phyloP scores from a whole-genome alignment of 1,284 basidiomycete genomes.

The Xerocomus amazonicus region DNA sequence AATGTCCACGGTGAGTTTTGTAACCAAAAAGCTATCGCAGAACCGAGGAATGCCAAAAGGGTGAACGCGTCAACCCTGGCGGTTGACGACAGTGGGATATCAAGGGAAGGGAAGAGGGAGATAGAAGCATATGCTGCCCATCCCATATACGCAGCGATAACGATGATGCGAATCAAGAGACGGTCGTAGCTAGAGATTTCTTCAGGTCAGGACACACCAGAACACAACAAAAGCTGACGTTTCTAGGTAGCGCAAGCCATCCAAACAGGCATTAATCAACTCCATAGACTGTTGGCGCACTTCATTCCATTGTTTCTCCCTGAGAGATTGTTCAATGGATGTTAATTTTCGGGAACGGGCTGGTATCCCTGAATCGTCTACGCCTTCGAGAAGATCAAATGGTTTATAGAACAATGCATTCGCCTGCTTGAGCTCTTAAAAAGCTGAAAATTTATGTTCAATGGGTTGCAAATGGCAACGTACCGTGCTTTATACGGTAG shows the following conservation, averaged over 20 bases:
- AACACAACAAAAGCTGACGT: constrained; percentile 42
- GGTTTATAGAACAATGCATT: constrained; percentile 63
- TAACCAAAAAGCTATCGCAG: constrained; percentile 53
- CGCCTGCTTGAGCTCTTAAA: constrained; percentile 55
- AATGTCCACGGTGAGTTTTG: constrained; percentile 73
- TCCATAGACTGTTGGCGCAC: constrained; percentile 50
- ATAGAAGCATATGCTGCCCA: constrained; percentile 69
- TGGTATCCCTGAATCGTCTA: constrained; percentile 25
- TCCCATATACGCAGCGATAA: constrained; percentile 72
- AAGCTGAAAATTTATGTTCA: constrained; percentile 7
- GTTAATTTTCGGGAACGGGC: constrained; percentile 30
- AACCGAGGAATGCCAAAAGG: constrained; percentile 35
- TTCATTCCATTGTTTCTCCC: constrained; percentile 41
- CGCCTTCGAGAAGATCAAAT: constrained; percentile 42
- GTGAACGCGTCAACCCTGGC: constrained; percentile 23
- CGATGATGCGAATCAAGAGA: constrained; percentile 65
- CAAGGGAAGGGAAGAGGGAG: constrained; percentile 41
- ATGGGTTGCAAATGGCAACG: constrained; percentile 10
- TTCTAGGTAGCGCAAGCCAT: constrained; percentile 79
- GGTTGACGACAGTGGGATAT: neutral
- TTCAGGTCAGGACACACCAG: constrained; percentile 13
- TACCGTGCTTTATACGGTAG: constrained; percentile 76
- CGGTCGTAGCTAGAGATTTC: constrained; percentile 61
- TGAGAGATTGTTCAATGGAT: constrained; percentile 46
- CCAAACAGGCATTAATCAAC: constrained; percentile 56